Evolutionary conservation across 2,329 filamentous ascomycete genomes (phyloP), one percentile per base, ranked within the genome.

Genomic region (Chrysoporthe puriensis): DNA sequence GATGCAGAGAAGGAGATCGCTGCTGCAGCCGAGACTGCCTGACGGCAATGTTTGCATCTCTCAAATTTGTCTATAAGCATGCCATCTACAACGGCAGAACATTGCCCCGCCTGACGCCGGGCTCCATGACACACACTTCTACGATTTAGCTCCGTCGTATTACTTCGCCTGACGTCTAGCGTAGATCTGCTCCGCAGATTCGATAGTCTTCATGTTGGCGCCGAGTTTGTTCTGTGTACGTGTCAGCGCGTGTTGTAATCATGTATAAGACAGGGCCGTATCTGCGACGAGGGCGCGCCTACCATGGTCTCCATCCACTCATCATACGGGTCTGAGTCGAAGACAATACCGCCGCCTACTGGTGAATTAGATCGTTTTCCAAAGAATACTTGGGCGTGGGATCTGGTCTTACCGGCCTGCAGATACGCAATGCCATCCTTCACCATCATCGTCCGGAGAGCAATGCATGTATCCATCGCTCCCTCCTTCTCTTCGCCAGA

Each of bases 351-450:
- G 46, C 94, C 94, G 16, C 91, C 87, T 88, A 64, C 56, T 56
- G 46, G 32, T 18, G 13, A 48, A 54, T 69, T 46, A 67, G 62
- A 48, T 44, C 18, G 18, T 34, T n/a, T 44, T n/a, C 26, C 42
- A 1, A 16, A 16, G n/a, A 9, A 18, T 7, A 42, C n/a, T 14
- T 16, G 11, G 43, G 11, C 42, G 4, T 43, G 56, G 59, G 36
- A 26, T 32, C 57, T 26, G 26, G 62, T 78, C 83, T 77, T 73
- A 83, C 86, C 87, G n/a, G 88, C 88, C 76, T 99, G 96, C 71
- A 99, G 84, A 81, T 97, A 98, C 3, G 94, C 95, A 67, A 96
- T 86, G 0, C 92, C 92, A 69, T 97, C 92, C 82, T 97, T 97
- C 70, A 95, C 86, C 75, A 97, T 80, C 96, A 99, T 99, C 6